Conservation (phyloP, 495 filamentous ascomycete genomes). For the Neurospora hispaniola region DNA sequence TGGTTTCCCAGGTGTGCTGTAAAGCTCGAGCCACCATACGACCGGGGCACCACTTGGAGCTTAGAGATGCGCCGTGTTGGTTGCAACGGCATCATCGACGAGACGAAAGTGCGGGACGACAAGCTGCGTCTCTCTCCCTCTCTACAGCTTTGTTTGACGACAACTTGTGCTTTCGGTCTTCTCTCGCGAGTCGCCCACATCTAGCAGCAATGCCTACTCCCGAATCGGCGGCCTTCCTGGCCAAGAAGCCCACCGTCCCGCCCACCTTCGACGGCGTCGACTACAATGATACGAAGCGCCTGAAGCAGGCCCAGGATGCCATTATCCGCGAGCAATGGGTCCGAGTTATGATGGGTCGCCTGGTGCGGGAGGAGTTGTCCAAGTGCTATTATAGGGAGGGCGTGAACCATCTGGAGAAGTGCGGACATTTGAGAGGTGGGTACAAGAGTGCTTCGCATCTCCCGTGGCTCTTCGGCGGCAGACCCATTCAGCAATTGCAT, state of each 20-base stretch:
- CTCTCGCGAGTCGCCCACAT: background rate
- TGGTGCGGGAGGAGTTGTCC: constrained; percentile 86
- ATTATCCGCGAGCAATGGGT: constrained; percentile 98
- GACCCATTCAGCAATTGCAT: background rate
- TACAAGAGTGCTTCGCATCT: constrained; percentile 7
- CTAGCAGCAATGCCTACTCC: constrained; percentile 60
- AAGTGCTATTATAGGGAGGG: constrained; percentile 94
- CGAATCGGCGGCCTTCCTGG: constrained; percentile 84
- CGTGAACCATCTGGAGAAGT: constrained; percentile 97
- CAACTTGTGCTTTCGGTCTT: background rate
- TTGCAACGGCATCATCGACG: background rate
- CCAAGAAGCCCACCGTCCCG: constrained; percentile 86
- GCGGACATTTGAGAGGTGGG: constrained; percentile 81
- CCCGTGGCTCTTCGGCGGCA: background rate
- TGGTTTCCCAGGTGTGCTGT: background rate
- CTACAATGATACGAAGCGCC: constrained; percentile 78
- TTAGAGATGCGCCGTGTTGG: background rate
- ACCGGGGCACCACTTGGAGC: background rate
- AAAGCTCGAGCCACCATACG: background rate
- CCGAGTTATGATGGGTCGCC: constrained; percentile 87
- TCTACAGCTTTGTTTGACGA: background rate
- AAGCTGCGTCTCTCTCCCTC: background rate
- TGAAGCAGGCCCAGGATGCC: constrained; percentile 91
- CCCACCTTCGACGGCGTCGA: constrained; percentile 96
- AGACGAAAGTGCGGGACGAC: background rate